Percentiles rank a stretch among this genome's conserved stretches.
Evolutionary conservation across 495 filamentous ascomycete genomes (phyloP).

Genomic region (Penicillium salamii): DNA sequence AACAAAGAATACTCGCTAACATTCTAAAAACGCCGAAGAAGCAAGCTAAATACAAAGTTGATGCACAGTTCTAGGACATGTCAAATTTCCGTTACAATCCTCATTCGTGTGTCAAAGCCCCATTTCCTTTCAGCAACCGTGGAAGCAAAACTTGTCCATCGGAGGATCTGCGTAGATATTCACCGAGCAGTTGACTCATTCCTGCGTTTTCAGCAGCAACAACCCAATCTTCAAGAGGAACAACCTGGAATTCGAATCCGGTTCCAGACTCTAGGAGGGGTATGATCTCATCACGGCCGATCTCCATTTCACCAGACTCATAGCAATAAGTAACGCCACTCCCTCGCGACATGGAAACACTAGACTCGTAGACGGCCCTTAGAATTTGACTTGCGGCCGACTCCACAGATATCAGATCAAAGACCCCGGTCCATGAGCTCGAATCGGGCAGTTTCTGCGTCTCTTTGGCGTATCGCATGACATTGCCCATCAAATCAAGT

Average conservation of each 20-base stretch:
- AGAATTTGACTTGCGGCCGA: constrained; percentile 18
- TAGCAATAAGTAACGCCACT: not conserved
- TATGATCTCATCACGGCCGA: constrained; percentile 15
- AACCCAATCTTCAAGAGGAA: constrained; percentile 18
- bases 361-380: constrained; percentile 8
- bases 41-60: too few relatives aligned
- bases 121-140: constrained; percentile 14
- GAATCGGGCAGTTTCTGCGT: constrained; percentile 18
- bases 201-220: constrained; percentile 17
- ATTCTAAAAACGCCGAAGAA: too few relatives aligned
- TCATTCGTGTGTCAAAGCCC: not conserved
- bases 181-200: constrained; percentile 19
- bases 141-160: constrained; percentile 19
- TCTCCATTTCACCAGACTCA: constrained; percentile 19
- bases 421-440: constrained; percentile 15
- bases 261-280: constrained; percentile 13
- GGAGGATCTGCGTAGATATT: constrained; percentile 17
- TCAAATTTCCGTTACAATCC: too few relatives aligned
- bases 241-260: constrained; percentile 8
- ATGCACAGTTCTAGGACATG: too few relatives aligned
- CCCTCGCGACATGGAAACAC: not conserved
- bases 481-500: constrained; percentile 25
- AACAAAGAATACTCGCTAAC: too few relatives aligned
- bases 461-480: constrained; percentile 17
- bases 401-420: constrained; percentile 26